Percentiles rank a stretch among this genome's conserved stretches.
These are phyloP conservation scores for Penicillium sp. DNA, from an alignment of 2,329 filamentous ascomycete species.

Conservation along the genomic window DNA sequence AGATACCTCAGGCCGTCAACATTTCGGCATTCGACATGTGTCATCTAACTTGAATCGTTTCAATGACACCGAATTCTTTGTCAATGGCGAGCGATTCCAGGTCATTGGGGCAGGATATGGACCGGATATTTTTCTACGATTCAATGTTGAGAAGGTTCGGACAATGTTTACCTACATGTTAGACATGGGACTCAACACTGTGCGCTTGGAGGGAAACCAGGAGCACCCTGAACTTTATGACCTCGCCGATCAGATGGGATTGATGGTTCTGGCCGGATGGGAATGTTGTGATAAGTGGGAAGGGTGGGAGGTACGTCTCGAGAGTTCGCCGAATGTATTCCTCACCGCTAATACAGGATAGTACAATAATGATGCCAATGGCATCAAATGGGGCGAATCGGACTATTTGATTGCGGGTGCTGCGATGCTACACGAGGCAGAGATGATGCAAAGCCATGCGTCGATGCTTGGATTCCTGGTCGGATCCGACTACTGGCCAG, in stretches of 20 bases:
- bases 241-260: constrained; percentile 55
- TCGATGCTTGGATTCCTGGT: constrained; percentile 57
- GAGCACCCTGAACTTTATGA: constrained; percentile 61
- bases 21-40: constrained; percentile 56
- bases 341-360: constrained; percentile 9
- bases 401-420: constrained; percentile 56
- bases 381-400: constrained; percentile 47
- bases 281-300: constrained; percentile 69
- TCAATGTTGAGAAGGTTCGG: constrained; percentile 48
- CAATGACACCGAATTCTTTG: constrained; percentile 54
- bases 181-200: constrained; percentile 60
- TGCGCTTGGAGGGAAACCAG: constrained; percentile 62
- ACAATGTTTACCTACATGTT: constrained; percentile 53
- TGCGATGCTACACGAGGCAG: constrained; percentile 58
- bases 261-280: constrained; percentile 63
- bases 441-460: constrained; percentile 58
- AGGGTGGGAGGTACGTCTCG: constrained; percentile 47
- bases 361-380: constrained; percentile 55
- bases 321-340: background rate
- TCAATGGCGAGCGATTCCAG: constrained; percentile 58
- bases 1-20: constrained; percentile 33
- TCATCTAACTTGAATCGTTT: constrained; percentile 49
- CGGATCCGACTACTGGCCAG: constrained; percentile 62
- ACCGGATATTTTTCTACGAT: constrained; percentile 60
- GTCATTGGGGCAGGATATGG: constrained; percentile 60